phyloP scores from a whole-genome alignment of 1,284 basidiomycete genomes.

The Cryptococcus amylolentus region DNA sequence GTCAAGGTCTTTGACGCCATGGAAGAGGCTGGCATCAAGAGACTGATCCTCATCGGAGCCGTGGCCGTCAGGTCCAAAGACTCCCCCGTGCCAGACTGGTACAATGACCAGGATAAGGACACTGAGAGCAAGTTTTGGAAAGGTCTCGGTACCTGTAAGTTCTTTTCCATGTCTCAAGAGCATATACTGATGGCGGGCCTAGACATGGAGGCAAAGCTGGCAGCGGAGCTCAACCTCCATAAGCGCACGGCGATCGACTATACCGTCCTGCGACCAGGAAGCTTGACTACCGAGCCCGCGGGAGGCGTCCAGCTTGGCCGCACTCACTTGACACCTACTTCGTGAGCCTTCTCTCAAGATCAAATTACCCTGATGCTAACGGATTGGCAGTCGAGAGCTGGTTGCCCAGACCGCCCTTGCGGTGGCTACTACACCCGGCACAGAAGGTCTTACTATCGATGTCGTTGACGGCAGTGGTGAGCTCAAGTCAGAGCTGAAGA shows the following conservation, averaged over 20 bases:
- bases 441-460: slow-evolving; percentile 62
- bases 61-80: slow-evolving; percentile 60
- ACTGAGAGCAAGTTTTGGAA: slow-evolving; percentile 53
- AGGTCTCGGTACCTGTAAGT: slow-evolving; percentile 44
- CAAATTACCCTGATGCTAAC: background rate
- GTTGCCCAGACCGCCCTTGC: slow-evolving; percentile 59
- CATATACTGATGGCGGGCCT: slow-evolving; percentile 3
- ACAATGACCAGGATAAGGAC: slow-evolving; percentile 47
- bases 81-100: slow-evolving; percentile 55
- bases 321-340: slow-evolving; percentile 55
- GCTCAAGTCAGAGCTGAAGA: slow-evolving; percentile 58
- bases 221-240: slow-evolving; percentile 66
- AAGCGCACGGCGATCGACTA: slow-evolving; percentile 61
- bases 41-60: slow-evolving; percentile 62
- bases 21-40: slow-evolving; percentile 53
- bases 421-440: slow-evolving; percentile 58
- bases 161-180: background rate
- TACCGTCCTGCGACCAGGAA: slow-evolving; percentile 67
- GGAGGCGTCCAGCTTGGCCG: slow-evolving; percentile 59
- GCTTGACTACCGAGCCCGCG: slow-evolving; percentile 57
- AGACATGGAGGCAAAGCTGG: slow-evolving; percentile 65
- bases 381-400: slow-evolving; percentile 56
- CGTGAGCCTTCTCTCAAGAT: slow-evolving; percentile 46
- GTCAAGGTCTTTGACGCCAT: slow-evolving; percentile 70
- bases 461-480: slow-evolving; percentile 59